Conservation (phyloP, 345 rosid species). For the Gossypium anomalum region DNA sequence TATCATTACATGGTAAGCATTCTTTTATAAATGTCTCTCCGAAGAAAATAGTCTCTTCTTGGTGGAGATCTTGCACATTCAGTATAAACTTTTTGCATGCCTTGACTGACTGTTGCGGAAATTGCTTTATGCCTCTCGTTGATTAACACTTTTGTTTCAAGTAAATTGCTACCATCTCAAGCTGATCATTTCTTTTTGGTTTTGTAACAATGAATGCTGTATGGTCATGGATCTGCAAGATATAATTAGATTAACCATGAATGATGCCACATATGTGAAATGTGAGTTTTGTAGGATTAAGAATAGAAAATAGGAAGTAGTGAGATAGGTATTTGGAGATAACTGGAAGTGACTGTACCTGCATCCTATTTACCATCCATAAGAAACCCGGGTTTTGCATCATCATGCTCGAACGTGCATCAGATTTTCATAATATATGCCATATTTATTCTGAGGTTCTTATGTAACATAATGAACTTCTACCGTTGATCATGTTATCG, state of each 20-base stretch:
- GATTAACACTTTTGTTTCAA: neutral
- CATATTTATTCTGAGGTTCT: neutral
- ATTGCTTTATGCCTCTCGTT: neutral
- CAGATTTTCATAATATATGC: neutral
- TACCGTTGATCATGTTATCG: neutral
- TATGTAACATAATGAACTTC: conserved; percentile 3
- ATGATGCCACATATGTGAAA: neutral
- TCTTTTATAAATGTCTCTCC: neutral
- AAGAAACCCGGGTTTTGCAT: neutral
- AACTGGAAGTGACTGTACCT: neutral
- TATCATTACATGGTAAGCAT: conserved; percentile 13
- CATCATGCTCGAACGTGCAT: neutral
- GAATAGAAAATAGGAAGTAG: neutral
- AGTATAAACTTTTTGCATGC: neutral
- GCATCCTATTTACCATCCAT: neutral
- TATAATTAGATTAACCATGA: neutral
- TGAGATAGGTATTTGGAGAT: neutral
- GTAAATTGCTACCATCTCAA: neutral
- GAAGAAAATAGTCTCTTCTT: neutral
- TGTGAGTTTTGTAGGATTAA: neutral
- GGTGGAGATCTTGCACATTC: neutral
- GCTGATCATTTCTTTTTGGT: neutral
- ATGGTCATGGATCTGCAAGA: neutral
- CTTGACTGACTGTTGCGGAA: conserved; percentile 1
- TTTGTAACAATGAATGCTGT: neutral